Conservation (phyloP, 2,329 filamentous ascomycete genomes). For the Penicillium sp. region DNA sequence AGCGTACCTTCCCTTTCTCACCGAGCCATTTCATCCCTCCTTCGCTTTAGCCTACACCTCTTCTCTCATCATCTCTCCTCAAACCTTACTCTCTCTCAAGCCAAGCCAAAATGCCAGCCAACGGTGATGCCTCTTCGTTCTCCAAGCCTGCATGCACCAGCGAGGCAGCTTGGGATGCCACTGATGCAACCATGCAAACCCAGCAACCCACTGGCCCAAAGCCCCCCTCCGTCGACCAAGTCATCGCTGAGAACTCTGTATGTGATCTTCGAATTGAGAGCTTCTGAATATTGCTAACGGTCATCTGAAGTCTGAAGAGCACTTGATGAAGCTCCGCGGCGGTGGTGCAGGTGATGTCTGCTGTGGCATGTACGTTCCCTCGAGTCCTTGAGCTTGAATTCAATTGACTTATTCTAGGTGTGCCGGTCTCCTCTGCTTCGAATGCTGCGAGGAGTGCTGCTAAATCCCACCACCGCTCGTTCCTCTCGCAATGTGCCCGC, state of each 20-base stretch:
- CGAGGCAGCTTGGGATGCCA: conserved; percentile 21
- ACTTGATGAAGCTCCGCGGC: conserved; percentile 31
- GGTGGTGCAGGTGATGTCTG: conserved; percentile 33
- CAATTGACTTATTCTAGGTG: conserved; percentile 22
- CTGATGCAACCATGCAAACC: conserved; percentile 24
- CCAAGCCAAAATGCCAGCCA: conserved; percentile 20
- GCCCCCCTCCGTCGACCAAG: conserved; percentile 21
- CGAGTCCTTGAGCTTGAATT: neutral
- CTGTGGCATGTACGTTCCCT: conserved; percentile 32
- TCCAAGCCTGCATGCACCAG: conserved; percentile 22
- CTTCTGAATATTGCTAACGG: neutral
- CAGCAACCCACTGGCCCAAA: conserved; percentile 29
- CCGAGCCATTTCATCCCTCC: neutral
- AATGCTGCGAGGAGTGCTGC: conserved; percentile 35
- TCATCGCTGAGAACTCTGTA: conserved; percentile 28
- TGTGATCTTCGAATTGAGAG: neutral
- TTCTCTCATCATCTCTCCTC: neutral
- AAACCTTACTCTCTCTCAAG: neutral
- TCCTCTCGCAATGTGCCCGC: neutral
- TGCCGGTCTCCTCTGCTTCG: conserved; percentile 33
- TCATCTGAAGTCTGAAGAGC: conserved; percentile 17
- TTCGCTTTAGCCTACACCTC: neutral
- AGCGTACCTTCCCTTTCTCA: neutral
- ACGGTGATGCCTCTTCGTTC: conserved; percentile 27
- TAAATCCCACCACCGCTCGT: conserved; percentile 13